Evolutionary conservation across 345 rosid species (phyloP).

Genomic region (Boechera divaricarpa): DNA sequence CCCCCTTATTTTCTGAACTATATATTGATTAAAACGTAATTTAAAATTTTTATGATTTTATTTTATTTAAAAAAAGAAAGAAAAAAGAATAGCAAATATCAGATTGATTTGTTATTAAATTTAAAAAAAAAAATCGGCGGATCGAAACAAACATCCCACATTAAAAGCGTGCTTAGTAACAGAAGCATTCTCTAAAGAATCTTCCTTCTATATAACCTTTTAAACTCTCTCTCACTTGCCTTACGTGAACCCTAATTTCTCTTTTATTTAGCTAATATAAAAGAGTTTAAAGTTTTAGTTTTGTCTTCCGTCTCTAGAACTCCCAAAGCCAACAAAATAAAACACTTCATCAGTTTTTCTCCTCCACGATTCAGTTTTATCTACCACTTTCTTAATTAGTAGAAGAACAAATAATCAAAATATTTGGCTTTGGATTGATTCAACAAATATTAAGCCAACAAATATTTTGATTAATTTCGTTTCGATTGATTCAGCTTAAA

Average conservation of each 20-base stretch:
- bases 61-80: background rate
- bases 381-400: conserved; percentile 6
- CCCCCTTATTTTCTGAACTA: background rate
- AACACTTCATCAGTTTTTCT: background rate
- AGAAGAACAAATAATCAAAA: background rate
- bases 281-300: conserved; percentile 12
- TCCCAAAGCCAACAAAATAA: conserved; percentile 14
- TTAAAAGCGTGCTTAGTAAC: conserved; percentile 44
- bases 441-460: background rate
- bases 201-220: conserved; percentile 41
- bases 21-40: background rate
- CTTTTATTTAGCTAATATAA: conserved; percentile 17
- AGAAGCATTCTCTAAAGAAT: conserved; percentile 36
- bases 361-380: background rate
- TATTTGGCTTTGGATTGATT: no score
- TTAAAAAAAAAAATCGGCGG: background rate
- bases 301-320: conserved; percentile 30
- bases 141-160: conserved; percentile 43
- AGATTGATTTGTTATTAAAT: conserved; percentile 21
- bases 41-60: background rate
- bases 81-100: background rate
- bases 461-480: background rate
- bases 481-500: background rate
- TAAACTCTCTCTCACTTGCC: conserved; percentile 40
- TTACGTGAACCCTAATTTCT: conserved; percentile 44